A percentile compares a stretch with the other conserved stretches of the same genome.
Evolutionary conservation across 192 early-diverging fungal genomes (phyloP).

Genomic region (Linnemannia elongata): DNA sequence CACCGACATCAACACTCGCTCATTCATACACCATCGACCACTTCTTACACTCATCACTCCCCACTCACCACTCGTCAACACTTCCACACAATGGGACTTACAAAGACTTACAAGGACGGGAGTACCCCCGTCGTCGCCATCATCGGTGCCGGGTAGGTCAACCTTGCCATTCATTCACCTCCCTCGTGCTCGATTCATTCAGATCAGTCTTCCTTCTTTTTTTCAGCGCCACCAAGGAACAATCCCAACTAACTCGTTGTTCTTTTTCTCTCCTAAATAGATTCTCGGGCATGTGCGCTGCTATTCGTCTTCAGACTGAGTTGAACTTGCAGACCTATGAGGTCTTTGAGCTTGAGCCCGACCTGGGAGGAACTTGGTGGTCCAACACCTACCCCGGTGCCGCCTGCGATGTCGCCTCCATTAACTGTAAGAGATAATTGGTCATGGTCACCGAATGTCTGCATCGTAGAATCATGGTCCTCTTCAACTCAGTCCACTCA

Average conservation of each 20-base stretch:
- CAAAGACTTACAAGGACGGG: slow-evolving; percentile 55
- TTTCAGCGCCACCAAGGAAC: background rate
- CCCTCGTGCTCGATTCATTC: background rate
- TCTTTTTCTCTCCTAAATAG: slow-evolving; percentile 9
- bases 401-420: slow-evolving; percentile 66
- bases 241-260: too few relatives aligned
- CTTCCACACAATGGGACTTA: slow-evolving; percentile 23
- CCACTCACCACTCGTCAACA: slow-evolving; percentile 15
- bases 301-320: slow-evolving; percentile 61
- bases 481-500: slow-evolving; percentile 30
- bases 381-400: slow-evolving; percentile 63
- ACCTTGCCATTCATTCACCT: background rate
- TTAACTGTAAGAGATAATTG: slow-evolving; percentile 55
- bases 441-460: slow-evolving; percentile 21
- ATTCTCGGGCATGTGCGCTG: slow-evolving; percentile 66
- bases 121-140: slow-evolving; percentile 57
- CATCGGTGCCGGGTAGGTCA: slow-evolving; percentile 60
- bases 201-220: background rate
- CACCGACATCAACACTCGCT: background rate
- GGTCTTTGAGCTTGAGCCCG: slow-evolving; percentile 61
- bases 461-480: background rate
- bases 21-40: background rate
- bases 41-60: slow-evolving; percentile 6
- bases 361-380: slow-evolving; percentile 71
- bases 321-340: slow-evolving; percentile 55